Conservation (phyloP, 176 grass and related monocot species). For the Oryza meridionalis region DNA sequence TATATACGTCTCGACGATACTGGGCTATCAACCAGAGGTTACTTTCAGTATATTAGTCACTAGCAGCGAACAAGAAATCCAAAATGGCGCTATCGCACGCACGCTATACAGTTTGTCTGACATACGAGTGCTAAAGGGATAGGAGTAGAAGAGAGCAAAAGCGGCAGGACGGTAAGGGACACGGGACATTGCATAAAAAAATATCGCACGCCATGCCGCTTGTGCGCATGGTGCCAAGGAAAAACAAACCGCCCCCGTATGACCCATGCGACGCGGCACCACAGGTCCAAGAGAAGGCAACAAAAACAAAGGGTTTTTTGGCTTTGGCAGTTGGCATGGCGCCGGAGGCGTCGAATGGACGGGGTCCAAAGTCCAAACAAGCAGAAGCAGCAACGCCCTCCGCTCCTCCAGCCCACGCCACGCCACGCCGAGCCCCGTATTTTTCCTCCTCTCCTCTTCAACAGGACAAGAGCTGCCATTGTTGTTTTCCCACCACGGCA, state of each 20-base stretch:
- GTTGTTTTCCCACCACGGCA: neutral
- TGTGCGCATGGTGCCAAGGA: neutral
- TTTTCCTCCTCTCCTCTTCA: neutral
- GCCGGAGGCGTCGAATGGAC: neutral
- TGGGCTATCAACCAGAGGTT: neutral
- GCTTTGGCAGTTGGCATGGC: slow-evolving; percentile 28
- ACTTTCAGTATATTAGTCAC: neutral
- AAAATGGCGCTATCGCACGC: neutral
- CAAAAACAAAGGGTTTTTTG: neutral
- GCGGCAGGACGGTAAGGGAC: neutral
- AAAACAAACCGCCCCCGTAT: neutral
- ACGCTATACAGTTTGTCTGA: neutral
- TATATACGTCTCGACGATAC: neutral
- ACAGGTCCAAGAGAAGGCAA: neutral
- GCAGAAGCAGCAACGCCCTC: neutral
- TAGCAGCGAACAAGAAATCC: neutral
- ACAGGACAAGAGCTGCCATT: neutral
- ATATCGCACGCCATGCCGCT: neutral
- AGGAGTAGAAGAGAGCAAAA: neutral
- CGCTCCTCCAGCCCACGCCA: neutral
- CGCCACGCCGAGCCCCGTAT: neutral
- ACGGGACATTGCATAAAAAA: neutral
- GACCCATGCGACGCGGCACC: neutral
- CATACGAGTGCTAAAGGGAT: neutral
- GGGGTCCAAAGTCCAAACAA: slow-evolving; percentile 17